Percentiles rank a stretch among this genome's conserved stretches.
These are phyloP conservation scores for Galerina sulciceps DNA, from an alignment of 768 basidiomycete genomes.

Conservation along the genomic window DNA sequence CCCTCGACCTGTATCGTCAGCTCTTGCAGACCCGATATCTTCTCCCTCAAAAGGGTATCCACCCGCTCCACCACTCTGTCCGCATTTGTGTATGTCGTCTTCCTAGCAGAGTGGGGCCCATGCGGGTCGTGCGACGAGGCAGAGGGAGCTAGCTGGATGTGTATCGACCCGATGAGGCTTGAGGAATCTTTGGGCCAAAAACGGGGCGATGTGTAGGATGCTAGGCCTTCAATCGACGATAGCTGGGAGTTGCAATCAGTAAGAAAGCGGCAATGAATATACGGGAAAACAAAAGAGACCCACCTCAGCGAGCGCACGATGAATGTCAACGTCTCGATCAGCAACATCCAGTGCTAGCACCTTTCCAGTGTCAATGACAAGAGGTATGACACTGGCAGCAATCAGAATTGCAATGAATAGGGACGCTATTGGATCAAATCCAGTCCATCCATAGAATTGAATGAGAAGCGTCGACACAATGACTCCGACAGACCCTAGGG, in stretches of 20 bases:
- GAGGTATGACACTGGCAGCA: conserved; percentile 92
- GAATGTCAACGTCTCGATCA: conserved; percentile 57
- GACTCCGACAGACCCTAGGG: conserved; percentile 95
- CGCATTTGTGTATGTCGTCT: conserved; percentile 58
- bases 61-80: conserved; percentile 82
- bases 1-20: conserved; percentile 88
- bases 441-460: conserved; percentile 96
- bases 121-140: conserved; percentile 58
- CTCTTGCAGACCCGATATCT: conserved; percentile 85
- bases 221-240: conserved; percentile 74
- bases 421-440: conserved; percentile 97
- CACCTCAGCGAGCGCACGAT: conserved; percentile 68
- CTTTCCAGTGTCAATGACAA: conserved; percentile 91
- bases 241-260: conserved; percentile 52
- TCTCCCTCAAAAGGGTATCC: conserved; percentile 67
- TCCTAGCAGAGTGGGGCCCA: conserved; percentile 51
- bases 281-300: conserved; percentile 18
- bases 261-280: not conserved
- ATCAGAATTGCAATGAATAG: conserved; percentile 96
- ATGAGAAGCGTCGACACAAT: conserved; percentile 97
- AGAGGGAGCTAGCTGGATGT: conserved; percentile 80
- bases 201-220: conserved; percentile 77
- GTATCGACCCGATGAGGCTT: conserved; percentile 88
- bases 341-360: conserved; percentile 87
- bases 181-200: conserved; percentile 97